Percentiles rank a stretch among this genome's conserved stretches.
Evolutionary conservation across 495 filamentous ascomycete genomes (phyloP).

Genomic region (Baudoinia panamericana): DNA sequence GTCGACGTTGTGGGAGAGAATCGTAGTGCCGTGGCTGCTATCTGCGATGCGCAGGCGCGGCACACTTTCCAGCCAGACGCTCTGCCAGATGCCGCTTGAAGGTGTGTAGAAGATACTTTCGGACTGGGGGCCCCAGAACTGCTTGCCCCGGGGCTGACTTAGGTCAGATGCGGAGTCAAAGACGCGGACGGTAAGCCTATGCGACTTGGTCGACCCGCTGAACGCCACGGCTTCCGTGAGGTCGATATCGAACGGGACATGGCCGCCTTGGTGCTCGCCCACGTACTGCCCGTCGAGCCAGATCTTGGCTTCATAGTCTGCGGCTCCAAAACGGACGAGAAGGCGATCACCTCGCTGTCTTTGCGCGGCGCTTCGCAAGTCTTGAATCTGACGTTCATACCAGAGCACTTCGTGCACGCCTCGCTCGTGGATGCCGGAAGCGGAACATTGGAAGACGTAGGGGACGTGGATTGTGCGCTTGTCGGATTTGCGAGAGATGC

Average conservation of each 20-base stretch:
- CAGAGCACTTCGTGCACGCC: conserved; percentile 47
- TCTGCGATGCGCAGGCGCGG: conserved; percentile 18
- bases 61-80: conserved; percentile 22
- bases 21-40: conserved; percentile 21
- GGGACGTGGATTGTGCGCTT: conserved; percentile 41
- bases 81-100: conserved; percentile 23
- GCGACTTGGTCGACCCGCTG: not conserved
- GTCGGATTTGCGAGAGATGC: conserved; percentile 5
- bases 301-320: conserved; percentile 22
- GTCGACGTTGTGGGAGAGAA: conserved; percentile 24
- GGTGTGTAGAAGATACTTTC: conserved; percentile 23
- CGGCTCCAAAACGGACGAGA: conserved; percentile 21
- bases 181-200: conserved; percentile 22
- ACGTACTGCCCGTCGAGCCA: conserved; percentile 21
- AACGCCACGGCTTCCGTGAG: conserved; percentile 13
- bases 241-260: conserved; percentile 24
- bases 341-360: conserved; percentile 12
- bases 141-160: conserved; percentile 23
- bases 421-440: conserved; percentile 41
- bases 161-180: conserved; percentile 24
- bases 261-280: conserved; percentile 21
- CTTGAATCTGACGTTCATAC: conserved; percentile 41
- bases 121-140: conserved; percentile 22
- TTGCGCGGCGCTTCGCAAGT: conserved; percentile 30
- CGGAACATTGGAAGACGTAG: conserved; percentile 44